Conservation (phyloP, 176 grass and related monocot species). For the Bothriochloa decipiens region DNA sequence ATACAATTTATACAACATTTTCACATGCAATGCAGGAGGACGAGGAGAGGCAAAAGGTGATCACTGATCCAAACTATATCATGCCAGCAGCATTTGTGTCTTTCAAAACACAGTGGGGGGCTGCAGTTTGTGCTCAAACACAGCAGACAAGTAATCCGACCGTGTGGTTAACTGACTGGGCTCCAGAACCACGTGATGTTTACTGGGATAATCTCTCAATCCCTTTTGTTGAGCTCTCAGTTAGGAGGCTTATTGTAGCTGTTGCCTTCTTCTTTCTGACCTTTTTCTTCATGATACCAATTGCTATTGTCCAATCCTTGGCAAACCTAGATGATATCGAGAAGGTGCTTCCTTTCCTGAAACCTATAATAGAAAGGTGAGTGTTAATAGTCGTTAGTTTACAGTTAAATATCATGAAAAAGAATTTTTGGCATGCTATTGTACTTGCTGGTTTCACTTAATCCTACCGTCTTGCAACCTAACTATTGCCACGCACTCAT, state of each 20-base stretch:
- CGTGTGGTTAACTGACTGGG: slow-evolving; percentile 91
- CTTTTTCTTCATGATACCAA: slow-evolving; percentile 99
- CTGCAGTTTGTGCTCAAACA: slow-evolving; percentile 97
- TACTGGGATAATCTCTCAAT: slow-evolving; percentile 90
- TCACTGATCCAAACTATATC: slow-evolving; percentile 64
- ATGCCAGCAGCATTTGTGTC: slow-evolving; percentile 96
- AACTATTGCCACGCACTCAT: background rate
- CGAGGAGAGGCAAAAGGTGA: slow-evolving; percentile 74
- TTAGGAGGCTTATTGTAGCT: slow-evolving; percentile 79
- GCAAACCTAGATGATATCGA: slow-evolving; percentile 91
- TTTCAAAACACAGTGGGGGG: slow-evolving; percentile 85
- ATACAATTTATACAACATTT: slow-evolving; percentile 24
- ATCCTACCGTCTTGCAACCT: slow-evolving; percentile 9
- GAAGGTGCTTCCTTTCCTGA: slow-evolving; percentile 70
- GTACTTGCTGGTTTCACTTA: background rate
- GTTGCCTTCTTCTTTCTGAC: slow-evolving; percentile 82
- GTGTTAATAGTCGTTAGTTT: slow-evolving; percentile 4
- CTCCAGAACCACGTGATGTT: slow-evolving; percentile 90
- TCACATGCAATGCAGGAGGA: slow-evolving; percentile 62
- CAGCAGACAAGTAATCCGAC: slow-evolving; percentile 96
- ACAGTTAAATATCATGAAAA: slow-evolving; percentile 29
- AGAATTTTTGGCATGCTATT: background rate
- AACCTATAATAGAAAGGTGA: slow-evolving; percentile 79
- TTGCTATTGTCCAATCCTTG: slow-evolving; percentile 92
- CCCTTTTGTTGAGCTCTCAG: slow-evolving; percentile 79